Conservation (phyloP, 805 yeast genomes). For the Lipomyces mesembrius region DNA sequence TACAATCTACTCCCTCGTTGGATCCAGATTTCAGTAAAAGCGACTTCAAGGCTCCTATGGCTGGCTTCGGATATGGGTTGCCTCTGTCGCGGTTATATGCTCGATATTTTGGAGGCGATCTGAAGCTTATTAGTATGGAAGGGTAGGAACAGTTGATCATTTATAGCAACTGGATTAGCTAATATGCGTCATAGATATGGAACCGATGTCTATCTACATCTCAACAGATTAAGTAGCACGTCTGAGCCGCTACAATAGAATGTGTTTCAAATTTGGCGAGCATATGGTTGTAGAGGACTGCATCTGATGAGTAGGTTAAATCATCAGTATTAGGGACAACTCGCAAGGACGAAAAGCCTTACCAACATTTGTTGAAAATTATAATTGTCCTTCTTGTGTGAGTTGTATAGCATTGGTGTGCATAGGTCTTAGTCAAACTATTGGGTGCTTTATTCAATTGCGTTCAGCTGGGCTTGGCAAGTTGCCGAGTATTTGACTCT, state of each 20-base stretch:
- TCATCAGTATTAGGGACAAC: background rate
- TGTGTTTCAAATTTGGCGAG: slow-evolving; percentile 1
- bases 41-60: slow-evolving; percentile 87
- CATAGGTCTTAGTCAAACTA: background rate
- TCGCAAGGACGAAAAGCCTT: background rate
- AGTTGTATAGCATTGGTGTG: background rate
- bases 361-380: too few species aligned
- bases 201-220: slow-evolving; percentile 86
- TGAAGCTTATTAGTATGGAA: slow-evolving; percentile 86
- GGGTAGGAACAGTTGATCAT: slow-evolving; percentile 52
- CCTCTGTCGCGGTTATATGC: slow-evolving; percentile 87
- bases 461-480: background rate
- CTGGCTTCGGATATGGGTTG: slow-evolving; percentile 90
- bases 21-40: slow-evolving; percentile 63
- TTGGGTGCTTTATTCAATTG: too few species aligned
- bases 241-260: slow-evolving; percentile 61
- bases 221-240: slow-evolving; percentile 74
- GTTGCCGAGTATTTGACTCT: too few species aligned
- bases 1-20: slow-evolving; percentile 67
- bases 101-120: slow-evolving; percentile 79
- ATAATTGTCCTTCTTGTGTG: background rate
- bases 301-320: background rate
- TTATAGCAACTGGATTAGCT: background rate
- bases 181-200: slow-evolving; percentile 53
- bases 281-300: background rate